phyloP scores from a whole-genome alignment of 78 protist species.

The Polysphondylium violaceum region DNA sequence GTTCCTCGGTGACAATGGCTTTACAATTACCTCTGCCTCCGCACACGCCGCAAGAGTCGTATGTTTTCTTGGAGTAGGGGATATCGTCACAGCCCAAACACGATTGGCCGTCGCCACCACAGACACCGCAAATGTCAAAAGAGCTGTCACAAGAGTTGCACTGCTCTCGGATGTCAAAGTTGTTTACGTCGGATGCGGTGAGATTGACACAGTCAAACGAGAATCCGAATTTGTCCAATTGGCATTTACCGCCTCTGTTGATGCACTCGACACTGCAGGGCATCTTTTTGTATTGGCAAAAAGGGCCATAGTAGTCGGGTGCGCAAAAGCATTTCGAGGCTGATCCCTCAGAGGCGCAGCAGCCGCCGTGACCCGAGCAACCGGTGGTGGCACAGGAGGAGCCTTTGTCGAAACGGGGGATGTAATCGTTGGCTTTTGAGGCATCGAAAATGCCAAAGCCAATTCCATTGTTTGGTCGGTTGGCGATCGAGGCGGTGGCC shows the following conservation, averaged over 20 bases:
- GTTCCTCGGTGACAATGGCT: too few species aligned
- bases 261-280: constrained; percentile 15
- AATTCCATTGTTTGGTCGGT: not conserved
- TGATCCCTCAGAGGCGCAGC: constrained; percentile 1
- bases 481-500: not conserved
- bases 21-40: constrained; percentile 13
- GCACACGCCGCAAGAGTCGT: constrained; percentile 20
- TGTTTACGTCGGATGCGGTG: not conserved
- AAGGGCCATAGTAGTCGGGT: constrained; percentile 29
- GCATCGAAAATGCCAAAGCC: constrained; percentile 64
- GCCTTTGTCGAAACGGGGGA: not conserved
- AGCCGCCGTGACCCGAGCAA: constrained; percentile 72
- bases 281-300: constrained; percentile 31
- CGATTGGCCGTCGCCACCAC: constrained; percentile 15
- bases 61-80: constrained; percentile 12
- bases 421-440: constrained; percentile 13
- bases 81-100: constrained; percentile 45
- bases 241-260: constrained; percentile 47
- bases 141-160: not conserved
- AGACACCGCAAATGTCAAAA: constrained; percentile 43
- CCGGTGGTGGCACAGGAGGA: not conserved
- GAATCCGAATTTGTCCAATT: constrained; percentile 21
- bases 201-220: not conserved
- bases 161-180: not conserved
- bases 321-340: constrained; percentile 41